Evolutionary conservation across 169 alveolate genomes (phyloP).

Genomic region (Neospora caninum): DNA sequence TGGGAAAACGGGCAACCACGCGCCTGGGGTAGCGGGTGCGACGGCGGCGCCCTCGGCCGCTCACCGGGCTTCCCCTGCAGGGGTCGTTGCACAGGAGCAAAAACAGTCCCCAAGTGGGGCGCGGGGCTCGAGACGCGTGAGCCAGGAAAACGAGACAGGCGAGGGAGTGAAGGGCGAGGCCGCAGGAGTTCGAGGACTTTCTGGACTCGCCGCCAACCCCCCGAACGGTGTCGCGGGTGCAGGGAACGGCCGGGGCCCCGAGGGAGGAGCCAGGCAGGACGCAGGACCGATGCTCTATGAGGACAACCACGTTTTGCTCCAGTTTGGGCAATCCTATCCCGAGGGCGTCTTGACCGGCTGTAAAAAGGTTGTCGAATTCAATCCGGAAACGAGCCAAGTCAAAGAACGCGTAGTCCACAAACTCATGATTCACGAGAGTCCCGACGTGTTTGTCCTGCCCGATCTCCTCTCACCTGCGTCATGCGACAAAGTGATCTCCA

Average conservation of each 20-base stretch:
- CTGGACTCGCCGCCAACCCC: not conserved
- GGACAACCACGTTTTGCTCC: not conserved
- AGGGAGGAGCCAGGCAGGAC: not conserved
- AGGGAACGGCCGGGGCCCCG: not conserved
- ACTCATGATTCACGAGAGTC: slow-evolving; percentile 51
- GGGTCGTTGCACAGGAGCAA: too few relatives aligned
- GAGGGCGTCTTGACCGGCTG: slow-evolving; percentile 1
- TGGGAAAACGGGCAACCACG: too few relatives aligned
- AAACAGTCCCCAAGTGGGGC: too few relatives aligned
- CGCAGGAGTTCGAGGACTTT: not conserved
- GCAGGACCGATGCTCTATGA: not conserved
- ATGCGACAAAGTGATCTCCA: slow-evolving; percentile 38
- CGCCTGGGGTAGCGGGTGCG: too few relatives aligned
- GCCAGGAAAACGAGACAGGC: too few relatives aligned
- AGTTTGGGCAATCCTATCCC: slow-evolving; percentile 26
- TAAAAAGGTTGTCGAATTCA: not conserved
- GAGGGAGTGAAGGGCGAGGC: not conserved
- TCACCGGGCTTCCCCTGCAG: too few relatives aligned
- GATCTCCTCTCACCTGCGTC: slow-evolving; percentile 32
- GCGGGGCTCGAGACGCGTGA: too few relatives aligned
- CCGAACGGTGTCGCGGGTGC: not conserved
- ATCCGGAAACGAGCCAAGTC: not conserved
- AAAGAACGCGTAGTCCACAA: slow-evolving; percentile 10
- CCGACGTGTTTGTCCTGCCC: slow-evolving; percentile 57
- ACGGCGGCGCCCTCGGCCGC: too few relatives aligned